A percentile compares a stretch with the other conserved stretches of the same genome.
phyloP scores from a whole-genome alignment of 164 flowering plant genomes.

The Saururus chinensis region DNA sequence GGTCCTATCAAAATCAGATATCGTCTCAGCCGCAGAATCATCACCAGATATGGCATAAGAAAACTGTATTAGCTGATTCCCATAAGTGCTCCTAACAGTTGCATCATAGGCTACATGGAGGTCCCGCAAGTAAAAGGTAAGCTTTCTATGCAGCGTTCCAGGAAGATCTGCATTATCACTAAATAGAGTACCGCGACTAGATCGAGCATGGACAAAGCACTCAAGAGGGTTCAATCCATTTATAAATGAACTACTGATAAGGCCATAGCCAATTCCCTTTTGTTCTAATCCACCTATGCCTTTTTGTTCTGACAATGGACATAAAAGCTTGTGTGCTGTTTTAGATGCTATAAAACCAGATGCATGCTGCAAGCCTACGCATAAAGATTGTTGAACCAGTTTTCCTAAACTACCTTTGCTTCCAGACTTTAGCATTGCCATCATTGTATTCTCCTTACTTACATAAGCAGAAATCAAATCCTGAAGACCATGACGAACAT shows the following conservation, averaged over 20 bases:
- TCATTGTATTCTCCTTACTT: slow-evolving; percentile 44
- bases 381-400: slow-evolving; percentile 68
- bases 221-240: slow-evolving; percentile 75
- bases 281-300: slow-evolving; percentile 9
- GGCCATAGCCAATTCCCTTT: slow-evolving; percentile 39
- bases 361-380: slow-evolving; percentile 75
- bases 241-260: slow-evolving; percentile 56
- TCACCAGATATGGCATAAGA: slow-evolving; percentile 27
- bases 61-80: slow-evolving; percentile 77
- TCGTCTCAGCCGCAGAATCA: slow-evolving; percentile 1
- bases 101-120: slow-evolving; percentile 69
- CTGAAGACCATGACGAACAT: slow-evolving; percentile 51
- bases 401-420: slow-evolving; percentile 75
- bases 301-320: slow-evolving; percentile 42
- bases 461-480: slow-evolving; percentile 40
- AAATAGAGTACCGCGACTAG: slow-evolving; percentile 66
- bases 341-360: slow-evolving; percentile 48
- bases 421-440: slow-evolving; percentile 76
- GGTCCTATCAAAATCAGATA: slow-evolving; percentile 13
- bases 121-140: slow-evolving; percentile 90
- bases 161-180: slow-evolving; percentile 89
- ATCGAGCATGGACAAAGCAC: slow-evolving; percentile 66
- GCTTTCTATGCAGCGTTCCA: slow-evolving; percentile 61
- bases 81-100: slow-evolving; percentile 78
- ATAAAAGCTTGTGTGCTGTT: slow-evolving; percentile 51